Evolutionary conservation across 371 early-diverging fungal species (phyloP).

Genomic region (Mucor indicus): DNA sequence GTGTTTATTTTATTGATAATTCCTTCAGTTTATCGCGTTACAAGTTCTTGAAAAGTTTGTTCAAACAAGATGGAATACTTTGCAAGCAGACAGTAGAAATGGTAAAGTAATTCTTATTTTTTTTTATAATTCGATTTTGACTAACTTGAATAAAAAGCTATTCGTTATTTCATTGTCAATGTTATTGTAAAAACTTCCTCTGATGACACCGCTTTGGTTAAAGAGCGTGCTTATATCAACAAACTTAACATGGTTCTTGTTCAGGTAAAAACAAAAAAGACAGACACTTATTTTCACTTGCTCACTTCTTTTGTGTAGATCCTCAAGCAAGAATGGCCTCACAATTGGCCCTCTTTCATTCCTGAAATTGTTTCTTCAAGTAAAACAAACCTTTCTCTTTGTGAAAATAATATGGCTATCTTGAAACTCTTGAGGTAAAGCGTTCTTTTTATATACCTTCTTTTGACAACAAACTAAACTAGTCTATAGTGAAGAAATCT

Average conservation of each 20-base stretch:
- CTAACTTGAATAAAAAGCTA: slow-evolving; percentile 54
- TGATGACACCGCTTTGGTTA: slow-evolving; percentile 68
- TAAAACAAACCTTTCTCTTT: slow-evolving; percentile 87
- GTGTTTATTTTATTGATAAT: slow-evolving; percentile 5
- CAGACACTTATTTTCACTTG: background rate
- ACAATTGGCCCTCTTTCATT: slow-evolving; percentile 99
- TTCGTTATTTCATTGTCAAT: slow-evolving; percentile 91
- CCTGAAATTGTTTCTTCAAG: slow-evolving; percentile 96
- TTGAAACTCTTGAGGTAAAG: slow-evolving; percentile 88
- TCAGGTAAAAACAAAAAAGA: slow-evolving; percentile 63
- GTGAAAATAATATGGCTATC: slow-evolving; percentile 99
- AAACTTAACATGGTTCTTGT: slow-evolving; percentile 95
- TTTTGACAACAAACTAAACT: background rate
- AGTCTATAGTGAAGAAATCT: slow-evolving; percentile 91
- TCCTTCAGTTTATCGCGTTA: slow-evolving; percentile 88
- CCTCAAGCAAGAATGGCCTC: slow-evolving; percentile 99
- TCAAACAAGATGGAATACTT: slow-evolving; percentile 96
- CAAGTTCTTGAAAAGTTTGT: slow-evolving; percentile 96
- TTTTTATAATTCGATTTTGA: background rate
- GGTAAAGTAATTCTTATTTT: slow-evolving; percentile 49
- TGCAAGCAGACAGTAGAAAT: slow-evolving; percentile 86
- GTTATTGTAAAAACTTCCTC: slow-evolving; percentile 88
- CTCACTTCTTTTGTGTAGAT: slow-evolving; percentile 59
- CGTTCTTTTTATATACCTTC: background rate
- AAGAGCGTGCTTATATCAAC: slow-evolving; percentile 74